A percentile compares a stretch with the other conserved stretches of the same genome.
Conservation (phyloP, 441 rosid genomes). For the Dalechampia spathulata region DNA sequence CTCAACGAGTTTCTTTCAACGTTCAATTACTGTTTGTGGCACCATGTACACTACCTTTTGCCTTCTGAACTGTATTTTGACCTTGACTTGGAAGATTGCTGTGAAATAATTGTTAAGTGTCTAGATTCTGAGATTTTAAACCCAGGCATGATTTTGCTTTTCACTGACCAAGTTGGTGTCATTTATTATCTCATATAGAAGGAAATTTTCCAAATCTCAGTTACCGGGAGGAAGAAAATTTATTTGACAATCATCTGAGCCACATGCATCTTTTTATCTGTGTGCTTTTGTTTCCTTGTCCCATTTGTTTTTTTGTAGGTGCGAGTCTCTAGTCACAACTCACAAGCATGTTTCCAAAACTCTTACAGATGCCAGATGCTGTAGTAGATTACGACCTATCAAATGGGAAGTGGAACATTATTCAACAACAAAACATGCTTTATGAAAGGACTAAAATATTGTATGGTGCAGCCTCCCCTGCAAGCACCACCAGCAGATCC, state of each 20-base stretch:
- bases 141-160: not conserved
- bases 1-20: too few species aligned
- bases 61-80: not conserved
- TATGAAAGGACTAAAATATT: conserved; percentile 79
- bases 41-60: not conserved
- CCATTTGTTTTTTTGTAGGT: not conserved
- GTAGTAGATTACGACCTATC: conserved; percentile 85
- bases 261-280: not conserved
- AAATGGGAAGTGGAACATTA: conserved; percentile 76
- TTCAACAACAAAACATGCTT: conserved; percentile 95
- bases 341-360: conserved; percentile 9
- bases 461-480: conserved; percentile 63
- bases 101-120: not conserved
- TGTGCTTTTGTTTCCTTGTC: not conserved
- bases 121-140: not conserved
- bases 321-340: conserved; percentile 11
- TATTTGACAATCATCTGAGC: not conserved
- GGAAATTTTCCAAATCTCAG: not conserved
- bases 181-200: too few species aligned
- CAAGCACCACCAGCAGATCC: conserved; percentile 27
- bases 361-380: conserved; percentile 86
- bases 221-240: not conserved
- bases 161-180: not conserved
- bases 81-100: too few species aligned
- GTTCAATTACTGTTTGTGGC: too few species aligned